These are phyloP conservation scores for Claviceps lovelessii DNA, from an alignment of 2,329 filamentous ascomycete genomes.

Conservation along the genomic window DNA sequence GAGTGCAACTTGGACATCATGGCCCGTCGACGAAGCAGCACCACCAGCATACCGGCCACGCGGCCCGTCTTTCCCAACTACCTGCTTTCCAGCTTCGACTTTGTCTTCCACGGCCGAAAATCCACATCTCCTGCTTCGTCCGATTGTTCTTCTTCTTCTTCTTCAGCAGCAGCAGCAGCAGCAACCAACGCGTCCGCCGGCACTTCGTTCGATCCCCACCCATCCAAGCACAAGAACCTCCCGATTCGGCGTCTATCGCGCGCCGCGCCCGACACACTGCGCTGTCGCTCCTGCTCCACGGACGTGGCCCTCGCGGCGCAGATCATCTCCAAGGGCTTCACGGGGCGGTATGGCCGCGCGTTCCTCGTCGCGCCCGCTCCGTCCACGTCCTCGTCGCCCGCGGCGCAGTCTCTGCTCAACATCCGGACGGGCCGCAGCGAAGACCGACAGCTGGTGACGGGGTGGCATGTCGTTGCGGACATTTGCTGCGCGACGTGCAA, in stretches of 20 bases:
- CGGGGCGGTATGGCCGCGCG: slow-evolving; percentile 49
- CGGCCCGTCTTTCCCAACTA: slow-evolving; percentile 35
- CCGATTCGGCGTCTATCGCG: slow-evolving; percentile 23
- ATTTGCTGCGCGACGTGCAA: slow-evolving; percentile 43
- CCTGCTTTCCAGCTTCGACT: slow-evolving; percentile 35
- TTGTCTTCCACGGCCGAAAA: slow-evolving; percentile 31
- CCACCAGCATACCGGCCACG: slow-evolving; percentile 26
- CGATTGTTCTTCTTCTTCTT: slow-evolving; percentile 15
- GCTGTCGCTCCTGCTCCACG: slow-evolving; percentile 42
- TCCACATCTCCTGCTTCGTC: slow-evolving; percentile 14
- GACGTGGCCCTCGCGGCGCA: slow-evolving; percentile 48
- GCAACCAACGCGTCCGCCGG: slow-evolving; percentile 16
- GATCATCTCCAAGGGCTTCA: slow-evolving; percentile 52
- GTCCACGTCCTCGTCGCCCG: neutral
- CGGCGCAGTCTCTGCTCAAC: slow-evolving; percentile 31
- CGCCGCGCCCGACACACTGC: slow-evolving; percentile 38
- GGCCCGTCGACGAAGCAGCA: slow-evolving; percentile 12
- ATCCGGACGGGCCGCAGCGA: slow-evolving; percentile 40
- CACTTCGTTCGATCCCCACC: too few relatives aligned
- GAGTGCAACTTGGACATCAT: neutral
- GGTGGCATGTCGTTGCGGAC: slow-evolving; percentile 49
- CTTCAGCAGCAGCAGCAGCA: slow-evolving; percentile 8
- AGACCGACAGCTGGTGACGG: slow-evolving; percentile 45
- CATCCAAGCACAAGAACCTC: neutral
- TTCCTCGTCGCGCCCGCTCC: slow-evolving; percentile 38